Conservation (phyloP, 352 stramenopile species). For the Globisporangium camurandrum region DNA sequence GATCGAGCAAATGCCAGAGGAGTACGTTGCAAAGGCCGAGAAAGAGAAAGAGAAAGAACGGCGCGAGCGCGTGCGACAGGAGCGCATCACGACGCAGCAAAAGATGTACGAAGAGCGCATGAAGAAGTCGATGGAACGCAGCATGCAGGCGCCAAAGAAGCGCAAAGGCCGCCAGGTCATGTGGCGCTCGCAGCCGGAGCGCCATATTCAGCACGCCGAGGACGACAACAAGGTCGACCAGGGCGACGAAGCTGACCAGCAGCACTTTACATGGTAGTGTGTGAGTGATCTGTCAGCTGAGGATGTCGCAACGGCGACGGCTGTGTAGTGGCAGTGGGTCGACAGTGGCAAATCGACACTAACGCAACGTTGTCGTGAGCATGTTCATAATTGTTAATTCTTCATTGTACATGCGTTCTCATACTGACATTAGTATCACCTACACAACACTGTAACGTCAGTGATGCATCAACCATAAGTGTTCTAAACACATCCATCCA, state of each 20-base stretch:
- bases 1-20: constrained; percentile 90
- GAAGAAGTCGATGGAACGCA: constrained; percentile 91
- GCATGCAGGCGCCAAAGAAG: constrained; percentile 91
- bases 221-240: constrained; percentile 78
- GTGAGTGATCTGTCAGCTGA: too few relatives aligned
- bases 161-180: constrained; percentile 89
- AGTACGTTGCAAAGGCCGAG: constrained; percentile 91
- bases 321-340: too few relatives aligned
- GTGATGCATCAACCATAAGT: too few relatives aligned
- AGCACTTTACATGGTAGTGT: constrained; percentile 74
- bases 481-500: too few relatives aligned
- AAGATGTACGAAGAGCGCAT: constrained; percentile 92
- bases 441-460: too few relatives aligned
- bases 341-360: too few relatives aligned
- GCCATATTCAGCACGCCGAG: constrained; percentile 68
- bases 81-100: constrained; percentile 89
- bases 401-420: neutral
- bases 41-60: constrained; percentile 94
- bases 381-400: too few relatives aligned
- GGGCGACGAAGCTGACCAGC: constrained; percentile 73
- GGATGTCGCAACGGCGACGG: too few relatives aligned
- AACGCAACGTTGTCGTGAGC: neutral
- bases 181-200: constrained; percentile 83
- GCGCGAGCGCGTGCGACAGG: constrained; percentile 85
- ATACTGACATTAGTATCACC: too few relatives aligned